Evolutionary conservation across 129 eudicot genomes (phyloP).

Genomic region (Arctium minus): DNA sequence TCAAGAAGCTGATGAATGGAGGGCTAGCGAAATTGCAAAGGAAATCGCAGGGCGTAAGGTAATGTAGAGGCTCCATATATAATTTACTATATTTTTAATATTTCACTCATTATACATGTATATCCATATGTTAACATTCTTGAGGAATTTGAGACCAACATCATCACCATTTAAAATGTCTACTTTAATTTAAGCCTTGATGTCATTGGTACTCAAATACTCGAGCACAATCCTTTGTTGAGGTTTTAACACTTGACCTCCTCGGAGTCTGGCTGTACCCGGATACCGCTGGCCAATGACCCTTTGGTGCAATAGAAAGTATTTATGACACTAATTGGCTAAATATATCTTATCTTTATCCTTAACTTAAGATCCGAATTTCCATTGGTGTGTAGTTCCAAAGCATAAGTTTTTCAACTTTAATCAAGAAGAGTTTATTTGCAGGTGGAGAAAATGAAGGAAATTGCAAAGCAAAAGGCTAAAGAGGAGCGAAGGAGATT

Average conservation of each 20-base stretch:
- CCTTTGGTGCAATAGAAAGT: background rate
- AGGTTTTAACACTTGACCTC: background rate
- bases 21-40: slow-evolving; percentile 86
- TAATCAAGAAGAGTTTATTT: background rate
- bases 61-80: background rate
- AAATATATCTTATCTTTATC: background rate
- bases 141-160: background rate
- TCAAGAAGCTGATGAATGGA: slow-evolving; percentile 98
- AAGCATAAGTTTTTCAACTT: background rate
- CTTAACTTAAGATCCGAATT: background rate
- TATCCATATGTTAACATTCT: background rate
- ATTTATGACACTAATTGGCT: background rate
- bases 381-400: background rate
- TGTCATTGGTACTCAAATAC: background rate
- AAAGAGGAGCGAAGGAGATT: slow-evolving; percentile 75
- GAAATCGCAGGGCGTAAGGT: slow-evolving; percentile 84
- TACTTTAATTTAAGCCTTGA: background rate
- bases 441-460: slow-evolving; percentile 98
- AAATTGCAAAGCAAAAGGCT: slow-evolving; percentile 82
- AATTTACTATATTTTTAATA: background rate
- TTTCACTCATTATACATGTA: background rate
- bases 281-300: background rate
- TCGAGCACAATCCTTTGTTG: background rate
- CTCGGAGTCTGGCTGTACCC: background rate
- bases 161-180: background rate